Base-by-base conservation (phyloP, 768 basidiomycete species). In the Hypsizygus marmoreus region DNA sequence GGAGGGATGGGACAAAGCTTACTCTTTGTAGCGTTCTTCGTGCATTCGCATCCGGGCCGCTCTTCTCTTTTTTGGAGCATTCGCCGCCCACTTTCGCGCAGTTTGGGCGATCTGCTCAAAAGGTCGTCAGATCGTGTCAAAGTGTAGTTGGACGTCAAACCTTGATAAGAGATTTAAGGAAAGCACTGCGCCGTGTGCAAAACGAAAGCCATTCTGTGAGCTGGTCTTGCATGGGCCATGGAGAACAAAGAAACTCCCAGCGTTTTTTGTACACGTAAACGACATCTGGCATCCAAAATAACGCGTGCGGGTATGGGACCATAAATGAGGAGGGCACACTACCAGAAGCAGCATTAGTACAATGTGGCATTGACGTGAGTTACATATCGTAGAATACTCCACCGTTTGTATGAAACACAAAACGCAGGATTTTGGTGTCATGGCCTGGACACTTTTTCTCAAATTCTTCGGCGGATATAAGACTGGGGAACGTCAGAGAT, bases 271-370 rank as follows among this genome's bases (percentile, higher is more conserved):
- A 41, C 9, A 41, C 28, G 17, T 17, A 30, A 6, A 10, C n/a
- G 20, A 41, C 17, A 17, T 41, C 40, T 4, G 40, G 40, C 40
- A 41, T 20, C 40, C 40, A 41, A 20, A 41, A 22, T 41, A 7
- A 31, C 17, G 29, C n/a, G 4, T 41, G 16, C 19, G 20, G 28
- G 4, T 28, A 4, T 4, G 25, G 13, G n/a, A n/a, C n/a, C n/a
- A n/a, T n/a, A n/a, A n/a, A n/a, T n/a, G n/a, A n/a, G n/a, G n/a
- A n/a, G n/a, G n/a, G n/a, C n/a, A n/a, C n/a, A n/a, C n/a, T n/a
- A n/a, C n/a, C n/a, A n/a, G n/a, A n/a, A n/a, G n/a, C n/a, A n/a
- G n/a, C n/a, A n/a, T n/a, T n/a, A n/a, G n/a, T n/a, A n/a, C n/a
- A n/a, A n/a, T n/a, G n/a, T n/a, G n/a, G n/a, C n/a, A n/a, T n/a